Percentiles rank a stretch among this genome's conserved stretches.
Evolutionary conservation across 345 rosid genomes (phyloP).

Genomic region (Citrus reticulata): DNA sequence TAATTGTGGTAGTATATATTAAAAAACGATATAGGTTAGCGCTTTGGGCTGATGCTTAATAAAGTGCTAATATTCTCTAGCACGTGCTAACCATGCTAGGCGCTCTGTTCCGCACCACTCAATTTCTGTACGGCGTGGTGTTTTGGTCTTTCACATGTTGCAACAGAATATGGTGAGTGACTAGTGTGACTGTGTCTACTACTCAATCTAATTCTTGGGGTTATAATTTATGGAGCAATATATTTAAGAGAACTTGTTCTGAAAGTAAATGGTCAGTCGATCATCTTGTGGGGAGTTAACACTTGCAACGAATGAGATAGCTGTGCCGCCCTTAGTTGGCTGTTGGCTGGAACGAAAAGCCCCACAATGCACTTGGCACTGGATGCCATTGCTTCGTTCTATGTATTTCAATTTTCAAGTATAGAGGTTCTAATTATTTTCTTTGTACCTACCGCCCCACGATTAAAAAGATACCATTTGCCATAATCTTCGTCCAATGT

Average conservation of each 20-base stretch:
- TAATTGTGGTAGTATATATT: background rate
- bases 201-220: background rate
- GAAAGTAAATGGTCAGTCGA: background rate
- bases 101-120: slow-evolving; percentile 10
- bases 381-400: background rate
- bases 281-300: background rate
- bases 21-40: background rate
- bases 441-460: too few species aligned
- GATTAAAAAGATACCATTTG: too few species aligned
- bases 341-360: background rate
- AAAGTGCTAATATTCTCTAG: background rate
- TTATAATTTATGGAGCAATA: too few species aligned
- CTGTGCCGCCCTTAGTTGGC: background rate
- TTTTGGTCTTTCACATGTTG: background rate
- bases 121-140: slow-evolving; percentile 4
- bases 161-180: slow-evolving; percentile 13
- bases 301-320: background rate
- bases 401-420: background rate
- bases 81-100: slow-evolving; percentile 15
- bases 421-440: background rate
- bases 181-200: background rate
- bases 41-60: background rate
- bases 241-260: background rate
- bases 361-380: background rate
- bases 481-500: too few species aligned